These are phyloP conservation scores for Salix exigua DNA, from an alignment of 345 rosid genomes.

Conservation along the genomic window DNA sequence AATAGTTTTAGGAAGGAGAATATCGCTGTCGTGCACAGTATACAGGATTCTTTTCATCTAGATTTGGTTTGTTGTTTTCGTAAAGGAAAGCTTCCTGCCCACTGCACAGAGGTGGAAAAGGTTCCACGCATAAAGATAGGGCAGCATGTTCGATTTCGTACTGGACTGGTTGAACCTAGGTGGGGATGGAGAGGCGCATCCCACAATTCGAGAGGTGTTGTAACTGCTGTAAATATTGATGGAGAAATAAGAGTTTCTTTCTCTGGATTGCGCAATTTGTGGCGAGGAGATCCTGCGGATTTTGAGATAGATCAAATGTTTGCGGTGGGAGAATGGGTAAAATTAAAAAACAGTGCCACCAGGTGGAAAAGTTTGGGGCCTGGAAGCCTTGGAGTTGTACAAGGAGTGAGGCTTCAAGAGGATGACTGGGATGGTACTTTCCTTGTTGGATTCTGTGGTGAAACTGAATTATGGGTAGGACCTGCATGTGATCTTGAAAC, in stretches of 20 bases:
- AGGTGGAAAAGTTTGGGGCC: constrained; percentile 79
- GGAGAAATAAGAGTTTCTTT: constrained; percentile 89
- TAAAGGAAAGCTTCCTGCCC: constrained; percentile 70
- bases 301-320: constrained; percentile 66
- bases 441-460: constrained; percentile 76
- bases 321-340: constrained; percentile 97
- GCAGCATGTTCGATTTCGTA: constrained; percentile 78
- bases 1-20: constrained; percentile 77
- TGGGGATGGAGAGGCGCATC: constrained; percentile 98
- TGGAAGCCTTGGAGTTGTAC: constrained; percentile 80
- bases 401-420: constrained; percentile 74
- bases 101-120: constrained; percentile 84
- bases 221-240: constrained; percentile 86
- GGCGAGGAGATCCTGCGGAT: constrained; percentile 97
- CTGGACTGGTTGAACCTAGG: constrained; percentile 77
- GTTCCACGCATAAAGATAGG: constrained; percentile 72
- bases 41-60: constrained; percentile 84
- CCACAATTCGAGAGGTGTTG: constrained; percentile 68
- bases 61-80: constrained; percentile 97
- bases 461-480: constrained; percentile 93
- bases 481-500: constrained; percentile 63
- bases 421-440: constrained; percentile 84
- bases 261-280: constrained; percentile 70
- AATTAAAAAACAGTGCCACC: constrained; percentile 50
- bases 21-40: constrained; percentile 86